phyloP scores from a whole-genome alignment of 306 rosid genomes.

The Macrotyloma uniflorum region DNA sequence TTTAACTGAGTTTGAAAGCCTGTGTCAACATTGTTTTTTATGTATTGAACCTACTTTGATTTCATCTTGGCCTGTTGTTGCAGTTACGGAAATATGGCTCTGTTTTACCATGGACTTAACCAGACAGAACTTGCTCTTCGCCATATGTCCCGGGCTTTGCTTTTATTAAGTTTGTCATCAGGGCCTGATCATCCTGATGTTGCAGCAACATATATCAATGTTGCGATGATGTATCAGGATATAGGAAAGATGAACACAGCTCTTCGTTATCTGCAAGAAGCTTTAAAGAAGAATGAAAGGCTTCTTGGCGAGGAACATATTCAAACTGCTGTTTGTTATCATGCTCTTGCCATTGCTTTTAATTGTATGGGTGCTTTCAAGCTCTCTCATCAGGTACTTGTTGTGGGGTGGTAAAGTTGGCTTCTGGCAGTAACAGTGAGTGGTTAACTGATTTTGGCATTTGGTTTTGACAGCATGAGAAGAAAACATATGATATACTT shows the following conservation, averaged over 20 bases:
- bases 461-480: slow-evolving; percentile 80
- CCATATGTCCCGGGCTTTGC: slow-evolving; percentile 97
- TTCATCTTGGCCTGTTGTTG: slow-evolving; percentile 37
- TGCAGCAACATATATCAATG: slow-evolving; percentile 92
- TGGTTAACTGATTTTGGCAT: slow-evolving; percentile 32
- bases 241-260: slow-evolving; percentile 96
- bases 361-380: slow-evolving; percentile 98
- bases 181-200: slow-evolving; percentile 99
- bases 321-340: slow-evolving; percentile 99
- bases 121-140: slow-evolving; percentile 95
- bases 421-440: neutral
- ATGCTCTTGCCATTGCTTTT: slow-evolving; percentile 96
- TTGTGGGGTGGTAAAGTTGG: neutral
- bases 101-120: slow-evolving; percentile 94
- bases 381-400: slow-evolving; percentile 91
- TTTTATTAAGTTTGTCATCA: slow-evolving; percentile 87
- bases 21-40: neutral
- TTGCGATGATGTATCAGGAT: slow-evolving; percentile 99
- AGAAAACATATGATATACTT: slow-evolving; percentile 89
- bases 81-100: slow-evolving; percentile 99
- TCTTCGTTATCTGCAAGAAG: slow-evolving; percentile 99
- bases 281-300: slow-evolving; percentile 93
- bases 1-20: slow-evolving; percentile 19
- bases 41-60: neutral
- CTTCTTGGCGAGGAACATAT: slow-evolving; percentile 98